phyloP scores from a whole-genome alignment of 2,329 filamentous ascomycete species.

The Trichoderma citrinoviride region DNA sequence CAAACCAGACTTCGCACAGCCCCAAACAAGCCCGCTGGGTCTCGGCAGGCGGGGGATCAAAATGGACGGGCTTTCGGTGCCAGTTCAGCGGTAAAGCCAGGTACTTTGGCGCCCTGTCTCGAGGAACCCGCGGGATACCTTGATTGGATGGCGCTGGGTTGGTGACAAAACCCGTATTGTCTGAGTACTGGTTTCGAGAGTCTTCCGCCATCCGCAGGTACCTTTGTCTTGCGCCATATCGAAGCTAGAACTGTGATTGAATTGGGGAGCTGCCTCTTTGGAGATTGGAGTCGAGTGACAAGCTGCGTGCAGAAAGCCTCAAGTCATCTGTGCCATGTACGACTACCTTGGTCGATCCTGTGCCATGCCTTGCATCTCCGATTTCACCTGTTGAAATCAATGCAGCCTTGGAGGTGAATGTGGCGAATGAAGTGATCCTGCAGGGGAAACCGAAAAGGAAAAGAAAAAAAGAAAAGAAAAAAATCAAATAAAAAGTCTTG shows the following conservation, averaged over 20 bases:
- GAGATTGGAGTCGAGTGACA: too few relatives aligned
- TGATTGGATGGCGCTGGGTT: background rate
- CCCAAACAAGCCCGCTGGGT: background rate
- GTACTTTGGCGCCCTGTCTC: background rate
- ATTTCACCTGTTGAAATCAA: too few relatives aligned
- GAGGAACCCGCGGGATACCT: background rate
- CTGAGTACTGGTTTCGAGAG: background rate
- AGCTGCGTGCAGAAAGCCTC: too few relatives aligned
- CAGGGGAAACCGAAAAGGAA: too few relatives aligned
- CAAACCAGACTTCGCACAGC: background rate
- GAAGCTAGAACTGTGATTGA: background rate
- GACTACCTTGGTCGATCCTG: too few relatives aligned
- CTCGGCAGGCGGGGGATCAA: background rate
- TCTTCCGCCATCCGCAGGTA: background rate
- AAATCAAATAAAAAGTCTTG: too few relatives aligned
- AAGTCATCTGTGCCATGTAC: too few relatives aligned
- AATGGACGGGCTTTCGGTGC: too few relatives aligned
- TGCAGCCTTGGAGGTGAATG: too few relatives aligned
- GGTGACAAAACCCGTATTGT: accelerated
- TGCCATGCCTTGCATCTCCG: too few relatives aligned
- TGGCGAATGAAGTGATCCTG: too few relatives aligned
- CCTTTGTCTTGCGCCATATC: background rate
- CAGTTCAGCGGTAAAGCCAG: background rate
- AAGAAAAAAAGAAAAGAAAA: too few relatives aligned
- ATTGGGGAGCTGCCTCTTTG: background rate